Evolutionary conservation across 1,284 basidiomycete genomes (phyloP).

Genomic region (Apiotrichum veenhuisii): DNA sequence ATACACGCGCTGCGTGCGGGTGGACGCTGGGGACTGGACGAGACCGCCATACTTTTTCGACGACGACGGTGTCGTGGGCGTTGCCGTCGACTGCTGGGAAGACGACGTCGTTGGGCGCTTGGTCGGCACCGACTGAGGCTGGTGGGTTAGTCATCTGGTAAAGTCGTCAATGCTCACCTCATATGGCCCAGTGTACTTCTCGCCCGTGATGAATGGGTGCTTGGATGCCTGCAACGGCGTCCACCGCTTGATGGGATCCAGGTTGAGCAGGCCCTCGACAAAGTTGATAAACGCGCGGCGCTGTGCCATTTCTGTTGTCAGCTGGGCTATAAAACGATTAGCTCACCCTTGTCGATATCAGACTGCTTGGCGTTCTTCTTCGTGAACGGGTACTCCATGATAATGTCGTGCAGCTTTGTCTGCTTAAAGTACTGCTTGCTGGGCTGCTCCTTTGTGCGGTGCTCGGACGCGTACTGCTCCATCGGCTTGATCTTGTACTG

Average conservation of each 20-base stretch:
- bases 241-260: conserved; percentile 95
- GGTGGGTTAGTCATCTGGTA: neutral
- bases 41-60: conserved; percentile 87
- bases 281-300: conserved; percentile 96
- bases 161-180: conserved; percentile 57
- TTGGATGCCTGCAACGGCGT: conserved; percentile 91
- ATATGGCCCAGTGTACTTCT: conserved; percentile 85
- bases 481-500: conserved; percentile 84
- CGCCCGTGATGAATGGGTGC: conserved; percentile 97
- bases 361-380: conserved; percentile 69
- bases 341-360: conserved; percentile 86
- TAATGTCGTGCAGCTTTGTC: conserved; percentile 87
- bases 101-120: conserved; percentile 14
- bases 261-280: conserved; percentile 85
- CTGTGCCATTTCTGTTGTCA: conserved; percentile 71
- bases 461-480: conserved; percentile 93
- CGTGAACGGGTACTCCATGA: conserved; percentile 90
- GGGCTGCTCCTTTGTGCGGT: conserved; percentile 90
- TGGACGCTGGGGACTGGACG: conserved; percentile 61
- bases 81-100: conserved; percentile 5
- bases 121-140: conserved; percentile 14
- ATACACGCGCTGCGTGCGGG: conserved; percentile 73
- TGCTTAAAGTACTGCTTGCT: conserved; percentile 99
- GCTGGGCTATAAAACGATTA: neutral
- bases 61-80: conserved; percentile 17